A percentile compares a stretch with the other conserved stretches of the same genome.
Conservation (phyloP, 148 eudicot genomes). For the Arbutus unedo region DNA sequence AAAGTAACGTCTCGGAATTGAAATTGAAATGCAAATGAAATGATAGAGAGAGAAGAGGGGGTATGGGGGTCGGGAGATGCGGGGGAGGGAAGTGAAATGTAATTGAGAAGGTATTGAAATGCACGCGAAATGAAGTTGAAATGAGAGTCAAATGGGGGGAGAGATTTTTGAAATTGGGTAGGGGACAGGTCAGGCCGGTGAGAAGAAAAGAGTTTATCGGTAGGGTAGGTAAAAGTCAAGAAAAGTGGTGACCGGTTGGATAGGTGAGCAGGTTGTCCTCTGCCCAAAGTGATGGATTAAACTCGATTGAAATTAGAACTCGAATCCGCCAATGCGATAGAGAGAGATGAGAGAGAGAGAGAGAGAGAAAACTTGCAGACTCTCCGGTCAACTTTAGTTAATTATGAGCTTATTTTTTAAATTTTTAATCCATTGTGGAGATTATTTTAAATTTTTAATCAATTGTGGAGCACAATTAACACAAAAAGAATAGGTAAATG, state of each 20-base stretch:
- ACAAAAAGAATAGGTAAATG: too few relatives aligned
- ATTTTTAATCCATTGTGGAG: too few relatives aligned
- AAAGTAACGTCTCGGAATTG: constrained; percentile 4
- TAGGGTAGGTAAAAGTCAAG: constrained; percentile 13
- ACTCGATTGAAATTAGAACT: background rate
- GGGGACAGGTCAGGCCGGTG: constrained; percentile 13
- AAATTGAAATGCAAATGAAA: constrained; percentile 13
- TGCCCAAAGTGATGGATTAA: background rate
- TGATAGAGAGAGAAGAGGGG: background rate
- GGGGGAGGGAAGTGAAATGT: background rate
- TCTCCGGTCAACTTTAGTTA: background rate
- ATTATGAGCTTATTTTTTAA: background rate
- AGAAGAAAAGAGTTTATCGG: background rate
- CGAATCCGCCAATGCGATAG: constrained; percentile 1
- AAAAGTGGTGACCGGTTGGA: background rate
- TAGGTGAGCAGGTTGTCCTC: background rate
- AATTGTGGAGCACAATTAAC: too few relatives aligned
- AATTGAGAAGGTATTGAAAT: background rate
- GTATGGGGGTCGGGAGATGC: too few relatives aligned
- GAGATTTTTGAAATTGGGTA: constrained; percentile 3
- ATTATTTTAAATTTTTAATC: too few relatives aligned
- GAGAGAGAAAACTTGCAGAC: background rate
- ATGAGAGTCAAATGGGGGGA: constrained; percentile 12
- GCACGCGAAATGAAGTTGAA: constrained; percentile 12
- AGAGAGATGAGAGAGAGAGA: background rate